Evolutionary conservation across 1,139 yeast genomes (phyloP).

Genomic region (Suhomyces wounanorum): DNA sequence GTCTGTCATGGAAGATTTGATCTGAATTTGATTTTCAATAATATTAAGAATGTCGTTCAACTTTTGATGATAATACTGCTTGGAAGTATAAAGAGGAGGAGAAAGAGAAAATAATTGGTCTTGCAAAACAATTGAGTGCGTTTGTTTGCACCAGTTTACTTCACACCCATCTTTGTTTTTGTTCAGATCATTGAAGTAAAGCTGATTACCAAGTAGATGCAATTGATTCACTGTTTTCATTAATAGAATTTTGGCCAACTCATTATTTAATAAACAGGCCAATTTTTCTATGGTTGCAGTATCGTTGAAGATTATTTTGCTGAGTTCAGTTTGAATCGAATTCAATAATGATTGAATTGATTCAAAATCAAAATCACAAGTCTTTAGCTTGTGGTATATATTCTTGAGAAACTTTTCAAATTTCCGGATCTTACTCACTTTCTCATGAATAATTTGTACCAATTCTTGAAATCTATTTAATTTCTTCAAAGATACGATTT

Average conservation of each 20-base stretch:
- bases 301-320: constrained; percentile 43
- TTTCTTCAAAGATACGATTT: constrained; percentile 40
- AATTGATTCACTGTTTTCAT: constrained; percentile 21
- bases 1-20: constrained; percentile 2
- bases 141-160: not conserved
- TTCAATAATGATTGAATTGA: constrained; percentile 24
- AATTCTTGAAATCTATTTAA: constrained; percentile 43
- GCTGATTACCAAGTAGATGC: not conserved
- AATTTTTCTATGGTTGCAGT: constrained; percentile 41
- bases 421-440: constrained; percentile 35
- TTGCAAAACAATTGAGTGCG: constrained; percentile 43
- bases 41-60: constrained; percentile 11
- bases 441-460: constrained; percentile 28
- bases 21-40: constrained; percentile 18
- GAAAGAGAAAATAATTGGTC: constrained; percentile 45
- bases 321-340: constrained; percentile 44
- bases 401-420: constrained; percentile 24
- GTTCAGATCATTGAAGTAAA: not conserved
- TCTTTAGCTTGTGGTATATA: constrained; percentile 23
- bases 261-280: constrained; percentile 41
- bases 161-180: not conserved
- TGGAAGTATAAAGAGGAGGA: constrained; percentile 31
- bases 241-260: constrained; percentile 37
- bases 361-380: constrained; percentile 28
- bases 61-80: constrained; percentile 12